A percentile compares a stretch with the other conserved stretches of the same genome.
These are phyloP conservation scores for Cokeromyces recurvatus DNA, from an alignment of 371 early-diverging fungal genomes.

Conservation along the genomic window DNA sequence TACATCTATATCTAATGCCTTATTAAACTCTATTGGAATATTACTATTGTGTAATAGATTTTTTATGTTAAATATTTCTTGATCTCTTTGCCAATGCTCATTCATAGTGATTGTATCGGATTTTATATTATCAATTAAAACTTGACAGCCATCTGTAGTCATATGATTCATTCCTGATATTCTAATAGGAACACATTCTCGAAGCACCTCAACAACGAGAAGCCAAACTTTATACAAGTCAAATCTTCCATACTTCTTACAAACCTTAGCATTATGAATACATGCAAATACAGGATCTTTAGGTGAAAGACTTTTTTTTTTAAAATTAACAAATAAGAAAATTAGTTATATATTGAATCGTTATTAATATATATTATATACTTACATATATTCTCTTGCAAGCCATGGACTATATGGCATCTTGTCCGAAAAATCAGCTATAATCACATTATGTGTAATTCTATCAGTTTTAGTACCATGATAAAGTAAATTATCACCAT, in stretches of 20 bases:
- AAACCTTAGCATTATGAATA: constrained; percentile 57
- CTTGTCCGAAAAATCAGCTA: constrained; percentile 42
- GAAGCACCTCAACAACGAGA: constrained; percentile 62
- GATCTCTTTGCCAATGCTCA: constrained; percentile 18
- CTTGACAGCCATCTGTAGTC: constrained; percentile 12
- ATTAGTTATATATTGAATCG: too few species aligned
- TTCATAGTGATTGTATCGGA: constrained; percentile 1
- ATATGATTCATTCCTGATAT: constrained; percentile 18
- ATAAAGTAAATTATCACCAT: constrained; percentile 32
- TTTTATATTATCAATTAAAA: constrained; percentile 8
- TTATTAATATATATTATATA: too few species aligned
- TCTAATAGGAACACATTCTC: constrained; percentile 37
- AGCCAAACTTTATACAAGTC: constrained; percentile 70
- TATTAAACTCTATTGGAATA: not conserved
- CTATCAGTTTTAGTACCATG: constrained; percentile 38
- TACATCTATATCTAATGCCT: not conserved
- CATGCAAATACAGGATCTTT: constrained; percentile 58
- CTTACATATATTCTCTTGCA: constrained; percentile 53
- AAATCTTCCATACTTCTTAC: constrained; percentile 38
- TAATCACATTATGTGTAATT: constrained; percentile 32
- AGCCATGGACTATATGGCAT: constrained; percentile 54
- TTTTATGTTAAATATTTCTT: constrained; percentile 17
- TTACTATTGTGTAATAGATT: constrained; percentile 2
- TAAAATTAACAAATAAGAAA: too few species aligned
- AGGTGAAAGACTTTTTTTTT: constrained; percentile 42